Base-by-base conservation (phyloP, 2,329 filamentous ascomycete species). In the Verticillium albo-atrum region DNA sequence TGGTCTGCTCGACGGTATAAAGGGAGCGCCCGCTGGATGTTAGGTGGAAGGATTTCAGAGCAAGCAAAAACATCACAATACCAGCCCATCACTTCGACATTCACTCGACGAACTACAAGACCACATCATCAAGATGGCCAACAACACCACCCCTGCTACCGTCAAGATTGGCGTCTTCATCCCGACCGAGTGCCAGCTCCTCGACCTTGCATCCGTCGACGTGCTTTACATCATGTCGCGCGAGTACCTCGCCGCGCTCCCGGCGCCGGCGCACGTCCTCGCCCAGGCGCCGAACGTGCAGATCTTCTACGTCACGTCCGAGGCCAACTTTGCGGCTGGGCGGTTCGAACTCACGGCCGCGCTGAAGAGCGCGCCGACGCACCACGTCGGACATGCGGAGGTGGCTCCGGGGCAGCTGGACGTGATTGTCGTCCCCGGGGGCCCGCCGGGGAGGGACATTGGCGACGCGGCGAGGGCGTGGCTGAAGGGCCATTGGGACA, bases 391-490 rank as follows among this genome's bases (percentile, higher is more conserved):
- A 30, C 76, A 82, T 63, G 66, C 74, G 0, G 78, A 74, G 14
- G 81, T 84, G 6, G 75, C 76, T 17, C 79, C 82, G 0, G 82
- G 81, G 3, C 72, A 74, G 64, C 72, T 85, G 4, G 79, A 84
- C 65, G 72, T 84, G 55, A 63, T 85, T 15, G 63, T 82, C 0
- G 73, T 84, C 1, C 82, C 82, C 1, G 82, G 82, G 0, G 76
- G 80, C 25, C 75, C 82, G 55, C 81, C 80, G 0, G 32, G 25
- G 0, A 59, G 56, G 2, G 60, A 57, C 6, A 75, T 72, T 57
- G 70, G 71, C 12, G 60, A 72, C 50, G 72, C 68, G 1, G 72
- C 68, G 1, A 62, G 76, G n/a, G 68, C 68, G 42, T 84, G 81
- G 75, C 64, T 84, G 52, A 67, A 68, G 7, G 66, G 57, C 3